These are phyloP conservation scores for Cladosporium sp. DNA, from an alignment of 2,329 filamentous ascomycete species.

Conservation along the genomic window DNA sequence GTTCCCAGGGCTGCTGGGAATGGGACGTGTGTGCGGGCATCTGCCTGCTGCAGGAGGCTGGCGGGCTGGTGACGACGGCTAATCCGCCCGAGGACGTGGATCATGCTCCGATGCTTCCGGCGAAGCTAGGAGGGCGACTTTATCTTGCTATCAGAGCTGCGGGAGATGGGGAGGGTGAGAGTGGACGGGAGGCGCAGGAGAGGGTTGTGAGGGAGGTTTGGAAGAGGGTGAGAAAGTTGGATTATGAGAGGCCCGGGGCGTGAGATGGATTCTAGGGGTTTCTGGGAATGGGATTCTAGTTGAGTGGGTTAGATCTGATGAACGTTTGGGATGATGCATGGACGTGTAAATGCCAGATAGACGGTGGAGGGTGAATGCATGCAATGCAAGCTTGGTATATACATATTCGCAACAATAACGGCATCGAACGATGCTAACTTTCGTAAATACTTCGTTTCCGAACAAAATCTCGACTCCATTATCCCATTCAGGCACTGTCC, in stretches of 20 bases:
- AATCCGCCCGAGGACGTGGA: constrained; percentile 58
- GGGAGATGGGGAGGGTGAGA: constrained; percentile 55
- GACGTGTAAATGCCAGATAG: no score
- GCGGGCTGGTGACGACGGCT: constrained; percentile 66
- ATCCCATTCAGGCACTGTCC: neutral
- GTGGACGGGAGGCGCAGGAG: constrained; percentile 61
- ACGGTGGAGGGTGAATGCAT: no score
- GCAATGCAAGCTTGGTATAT: no score
- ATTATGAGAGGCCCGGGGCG: constrained; percentile 60
- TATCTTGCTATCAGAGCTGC: constrained; percentile 69
- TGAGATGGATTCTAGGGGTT: neutral
- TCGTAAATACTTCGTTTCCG: neutral
- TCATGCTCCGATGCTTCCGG: constrained; percentile 53
- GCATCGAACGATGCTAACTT: neutral
- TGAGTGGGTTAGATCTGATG: no score
- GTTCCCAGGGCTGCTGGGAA: constrained; percentile 58
- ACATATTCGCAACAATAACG: no score
- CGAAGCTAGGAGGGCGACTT: constrained; percentile 58
- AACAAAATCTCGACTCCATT: neutral
- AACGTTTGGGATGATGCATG: no score
- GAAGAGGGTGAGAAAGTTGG: constrained; percentile 59
- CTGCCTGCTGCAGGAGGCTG: constrained; percentile 65
- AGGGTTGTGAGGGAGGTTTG: constrained; percentile 66
- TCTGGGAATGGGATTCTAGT: neutral
- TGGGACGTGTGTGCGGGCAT: constrained; percentile 76